Conservation (phyloP, 2,329 filamentous ascomycete species). For the Parasarocladium wereldwijsianum region DNA sequence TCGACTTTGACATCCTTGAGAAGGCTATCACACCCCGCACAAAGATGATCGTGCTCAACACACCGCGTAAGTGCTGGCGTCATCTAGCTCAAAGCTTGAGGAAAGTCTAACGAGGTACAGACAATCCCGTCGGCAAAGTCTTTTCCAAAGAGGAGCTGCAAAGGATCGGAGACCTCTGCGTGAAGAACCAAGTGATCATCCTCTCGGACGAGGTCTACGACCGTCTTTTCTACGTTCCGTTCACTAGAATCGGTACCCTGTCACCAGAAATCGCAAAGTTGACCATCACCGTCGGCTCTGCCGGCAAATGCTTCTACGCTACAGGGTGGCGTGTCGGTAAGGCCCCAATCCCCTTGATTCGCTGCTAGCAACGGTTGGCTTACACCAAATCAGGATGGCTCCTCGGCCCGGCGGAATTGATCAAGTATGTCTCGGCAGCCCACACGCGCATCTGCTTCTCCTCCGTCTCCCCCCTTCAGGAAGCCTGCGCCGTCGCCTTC, state of each 20-base stretch:
- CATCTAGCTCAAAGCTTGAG: too few relatives aligned
- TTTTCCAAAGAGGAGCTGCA: constrained; percentile 74
- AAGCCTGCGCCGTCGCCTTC: constrained; percentile 86
- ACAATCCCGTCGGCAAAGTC: constrained; percentile 96
- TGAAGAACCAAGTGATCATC: constrained; percentile 89
- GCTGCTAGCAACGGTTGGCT: too few relatives aligned
- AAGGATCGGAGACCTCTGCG: constrained; percentile 72
- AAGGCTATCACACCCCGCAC: constrained; percentile 70
- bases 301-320: constrained; percentile 96
- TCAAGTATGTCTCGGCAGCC: constrained; percentile 82
- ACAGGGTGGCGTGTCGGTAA: constrained; percentile 82
- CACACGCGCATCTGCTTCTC: constrained; percentile 96
- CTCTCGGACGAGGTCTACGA: constrained; percentile 91
- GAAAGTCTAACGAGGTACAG: constrained; percentile 17
- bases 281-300: constrained; percentile 87
- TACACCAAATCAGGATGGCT: constrained; percentile 57
- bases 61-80: constrained; percentile 31
- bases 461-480: constrained; percentile 83
- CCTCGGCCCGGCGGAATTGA: constrained; percentile 75
- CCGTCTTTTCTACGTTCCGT: constrained; percentile 85
- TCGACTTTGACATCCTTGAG: constrained; percentile 74
- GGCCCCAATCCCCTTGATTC: constrained; percentile 9
- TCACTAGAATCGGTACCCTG: constrained; percentile 80
- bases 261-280: constrained; percentile 79
- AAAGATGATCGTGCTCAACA: constrained; percentile 91